Conservation (phyloP, 768 basidiomycete genomes). For the Rhizopogon roseolus region DNA sequence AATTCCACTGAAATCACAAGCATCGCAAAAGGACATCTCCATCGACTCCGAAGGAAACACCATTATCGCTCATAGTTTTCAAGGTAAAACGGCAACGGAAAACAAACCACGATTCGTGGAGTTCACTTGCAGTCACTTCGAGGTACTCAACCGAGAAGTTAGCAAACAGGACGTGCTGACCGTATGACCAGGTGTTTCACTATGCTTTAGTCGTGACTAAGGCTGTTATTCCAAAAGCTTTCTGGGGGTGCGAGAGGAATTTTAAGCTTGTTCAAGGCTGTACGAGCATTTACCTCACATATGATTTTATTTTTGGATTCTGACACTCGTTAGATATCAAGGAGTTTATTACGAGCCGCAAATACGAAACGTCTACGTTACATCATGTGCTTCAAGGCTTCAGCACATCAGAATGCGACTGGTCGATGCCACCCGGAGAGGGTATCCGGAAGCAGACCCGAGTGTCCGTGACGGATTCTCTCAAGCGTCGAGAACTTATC, state of each 20-base stretch:
- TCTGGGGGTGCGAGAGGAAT: slow-evolving; percentile 79
- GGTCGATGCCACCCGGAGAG: slow-evolving; percentile 54
- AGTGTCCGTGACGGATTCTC: slow-evolving; percentile 58
- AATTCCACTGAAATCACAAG: slow-evolving; percentile 51
- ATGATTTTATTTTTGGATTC: not conserved
- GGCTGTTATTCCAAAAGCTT: slow-evolving; percentile 61
- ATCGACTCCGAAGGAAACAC: slow-evolving; percentile 49
- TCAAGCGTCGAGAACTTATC: slow-evolving; percentile 75
- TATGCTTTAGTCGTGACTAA: slow-evolving; percentile 63
- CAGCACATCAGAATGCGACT: slow-evolving; percentile 68
- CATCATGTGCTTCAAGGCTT: slow-evolving; percentile 78
- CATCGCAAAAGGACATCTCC: slow-evolving; percentile 37
- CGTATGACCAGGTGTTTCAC: slow-evolving; percentile 52
- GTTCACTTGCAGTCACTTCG: slow-evolving; percentile 59
- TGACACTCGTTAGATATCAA: slow-evolving; percentile 51
- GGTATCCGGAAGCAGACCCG: slow-evolving; percentile 37
- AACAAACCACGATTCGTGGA: slow-evolving; percentile 77
- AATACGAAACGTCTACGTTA: slow-evolving; percentile 77
- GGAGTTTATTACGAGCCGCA: slow-evolving; percentile 65
- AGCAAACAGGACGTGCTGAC: not conserved
- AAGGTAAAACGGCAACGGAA: slow-evolving; percentile 39
- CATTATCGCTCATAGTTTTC: slow-evolving; percentile 39
- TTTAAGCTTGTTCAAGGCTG: slow-evolving; percentile 51
- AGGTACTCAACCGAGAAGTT: slow-evolving; percentile 37
- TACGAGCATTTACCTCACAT: slow-evolving; percentile 27